Evolutionary conservation across 2,329 filamentous ascomycete genomes (phyloP).

Genomic region (Epichloe elymi): DNA sequence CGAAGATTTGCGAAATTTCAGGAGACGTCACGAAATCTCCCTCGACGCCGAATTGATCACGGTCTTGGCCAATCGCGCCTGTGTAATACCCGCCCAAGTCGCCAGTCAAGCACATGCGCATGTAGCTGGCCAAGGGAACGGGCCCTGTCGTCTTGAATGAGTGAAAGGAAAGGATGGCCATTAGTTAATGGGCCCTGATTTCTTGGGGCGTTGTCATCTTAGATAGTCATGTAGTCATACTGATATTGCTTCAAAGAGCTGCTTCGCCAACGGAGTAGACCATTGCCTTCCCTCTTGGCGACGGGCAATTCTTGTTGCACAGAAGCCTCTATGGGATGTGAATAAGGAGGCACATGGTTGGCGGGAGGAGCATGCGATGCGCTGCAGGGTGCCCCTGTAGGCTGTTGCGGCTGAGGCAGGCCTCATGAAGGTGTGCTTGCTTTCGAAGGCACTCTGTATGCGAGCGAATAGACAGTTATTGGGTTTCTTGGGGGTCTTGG

Average conservation of each 20-base stretch:
- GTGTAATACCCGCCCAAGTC: conserved; percentile 92
- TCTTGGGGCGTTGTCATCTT: not conserved
- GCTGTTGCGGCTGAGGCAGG: not conserved
- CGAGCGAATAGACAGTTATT: too few species aligned
- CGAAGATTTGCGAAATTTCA: conserved; percentile 95
- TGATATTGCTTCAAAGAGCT: conserved; percentile 73
- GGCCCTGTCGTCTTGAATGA: conserved; percentile 59
- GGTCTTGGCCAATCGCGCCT: conserved; percentile 48
- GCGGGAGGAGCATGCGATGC: not conserved
- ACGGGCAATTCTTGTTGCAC: not conserved
- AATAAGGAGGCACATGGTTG: not conserved
- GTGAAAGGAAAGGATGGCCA: not conserved
- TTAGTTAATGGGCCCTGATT: not conserved
- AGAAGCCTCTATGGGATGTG: not conserved
- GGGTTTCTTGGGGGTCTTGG: too few species aligned
- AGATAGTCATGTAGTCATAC: conserved; percentile 31
- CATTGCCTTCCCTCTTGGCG: conserved; percentile 47
- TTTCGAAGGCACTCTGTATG: too few species aligned
- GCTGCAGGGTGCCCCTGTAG: conserved; percentile 1
- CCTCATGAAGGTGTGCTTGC: not conserved
- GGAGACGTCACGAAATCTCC: conserved; percentile 96
- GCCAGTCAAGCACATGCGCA: conserved; percentile 95
- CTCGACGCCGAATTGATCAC: conserved; percentile 82
- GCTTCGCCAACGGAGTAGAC: conserved; percentile 86
- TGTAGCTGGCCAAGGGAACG: conserved; percentile 82